A percentile compares a stretch with the other conserved stretches of the same genome.
Conservation (phyloP, 306 rosid genomes). For the Luffa acutangula region DNA sequence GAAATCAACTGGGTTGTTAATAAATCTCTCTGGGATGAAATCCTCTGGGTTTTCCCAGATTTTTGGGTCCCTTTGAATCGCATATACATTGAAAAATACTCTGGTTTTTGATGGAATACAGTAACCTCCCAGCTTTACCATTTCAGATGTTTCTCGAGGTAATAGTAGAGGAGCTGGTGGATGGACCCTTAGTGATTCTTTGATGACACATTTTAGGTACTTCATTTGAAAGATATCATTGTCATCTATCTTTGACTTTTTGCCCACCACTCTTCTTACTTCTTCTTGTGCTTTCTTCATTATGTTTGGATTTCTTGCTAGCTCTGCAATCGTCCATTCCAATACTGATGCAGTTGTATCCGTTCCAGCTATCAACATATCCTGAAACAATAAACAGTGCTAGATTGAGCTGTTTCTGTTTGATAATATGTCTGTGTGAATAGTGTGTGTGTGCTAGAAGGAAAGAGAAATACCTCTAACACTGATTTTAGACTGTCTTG, state of each 20-base stretch:
- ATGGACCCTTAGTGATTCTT: slow-evolving; percentile 28
- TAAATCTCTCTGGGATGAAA: slow-evolving; percentile 30
- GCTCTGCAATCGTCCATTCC: slow-evolving; percentile 44
- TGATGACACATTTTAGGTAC: slow-evolving; percentile 32
- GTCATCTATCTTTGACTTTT: slow-evolving; percentile 15
- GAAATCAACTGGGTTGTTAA: slow-evolving; percentile 10
- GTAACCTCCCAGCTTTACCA: slow-evolving; percentile 10
- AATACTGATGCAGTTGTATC: slow-evolving; percentile 28
- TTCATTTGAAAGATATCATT: slow-evolving; percentile 24
- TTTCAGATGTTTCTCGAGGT: slow-evolving; percentile 23
- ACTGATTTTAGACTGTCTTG: background rate
- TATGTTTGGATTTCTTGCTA: slow-evolving; percentile 25
- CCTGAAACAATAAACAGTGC: slow-evolving; percentile 11
- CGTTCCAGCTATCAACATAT: slow-evolving; percentile 36
- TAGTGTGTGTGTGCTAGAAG: background rate
- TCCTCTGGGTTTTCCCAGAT: slow-evolving; percentile 23
- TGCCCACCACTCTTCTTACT: slow-evolving; percentile 5
- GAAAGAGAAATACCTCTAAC: background rate
- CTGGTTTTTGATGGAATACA: slow-evolving; percentile 10
- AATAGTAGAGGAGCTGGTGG: slow-evolving; percentile 32
- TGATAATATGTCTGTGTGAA: background rate
- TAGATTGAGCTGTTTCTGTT: background rate
- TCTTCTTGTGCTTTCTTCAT: slow-evolving; percentile 34
- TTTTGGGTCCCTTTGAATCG: slow-evolving; percentile 25
- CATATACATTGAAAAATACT: slow-evolving; percentile 23